Conservation (phyloP, 1,139 yeast genomes). For the Geotrichum bryndzae region DNA sequence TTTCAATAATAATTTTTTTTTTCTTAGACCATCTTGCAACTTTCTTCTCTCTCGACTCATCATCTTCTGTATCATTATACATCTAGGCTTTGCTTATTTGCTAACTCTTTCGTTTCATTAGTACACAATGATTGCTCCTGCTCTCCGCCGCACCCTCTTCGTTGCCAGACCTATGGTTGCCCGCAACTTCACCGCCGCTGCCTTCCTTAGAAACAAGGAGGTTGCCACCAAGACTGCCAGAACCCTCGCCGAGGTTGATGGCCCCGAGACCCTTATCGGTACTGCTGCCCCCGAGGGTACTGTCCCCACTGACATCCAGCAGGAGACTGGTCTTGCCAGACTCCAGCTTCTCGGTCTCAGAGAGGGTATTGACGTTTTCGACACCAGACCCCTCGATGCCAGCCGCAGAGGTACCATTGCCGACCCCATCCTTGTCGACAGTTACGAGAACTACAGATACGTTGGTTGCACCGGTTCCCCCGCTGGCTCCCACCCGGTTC, state of each 20-base stretch:
- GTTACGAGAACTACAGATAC: slow-evolving; percentile 88
- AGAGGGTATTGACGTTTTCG: slow-evolving; percentile 95
- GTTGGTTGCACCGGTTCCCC: slow-evolving; percentile 98
- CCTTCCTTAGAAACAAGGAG: slow-evolving; percentile 20
- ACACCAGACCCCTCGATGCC: slow-evolving; percentile 78
- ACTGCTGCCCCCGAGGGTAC: slow-evolving; percentile 80
- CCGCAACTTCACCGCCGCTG: slow-evolving; percentile 20
- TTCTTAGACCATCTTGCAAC: not conserved
- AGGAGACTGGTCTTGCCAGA: slow-evolving; percentile 98
- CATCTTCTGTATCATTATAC: not conserved
- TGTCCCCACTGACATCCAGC: slow-evolving; percentile 90
- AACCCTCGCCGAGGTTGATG: slow-evolving; percentile 69
- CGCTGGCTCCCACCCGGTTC: slow-evolving; percentile 82
- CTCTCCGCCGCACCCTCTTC: slow-evolving; percentile 22
- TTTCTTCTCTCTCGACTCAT: not conserved
- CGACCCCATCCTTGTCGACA: slow-evolving; percentile 84
- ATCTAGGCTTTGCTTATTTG: not conserved
- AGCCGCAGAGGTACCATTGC: slow-evolving; percentile 83
- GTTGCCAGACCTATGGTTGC: slow-evolving; percentile 21
- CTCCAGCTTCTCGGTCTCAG: slow-evolving; percentile 88
- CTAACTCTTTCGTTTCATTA: not conserved
- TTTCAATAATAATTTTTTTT: not conserved
- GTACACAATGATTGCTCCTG: slow-evolving; percentile 20
- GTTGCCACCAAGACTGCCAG: slow-evolving; percentile 52
- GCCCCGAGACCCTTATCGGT: slow-evolving; percentile 78